These are phyloP conservation scores for Cryptococcus floricola DNA, from an alignment of 1,284 basidiomycete genomes.

Conservation along the genomic window DNA sequence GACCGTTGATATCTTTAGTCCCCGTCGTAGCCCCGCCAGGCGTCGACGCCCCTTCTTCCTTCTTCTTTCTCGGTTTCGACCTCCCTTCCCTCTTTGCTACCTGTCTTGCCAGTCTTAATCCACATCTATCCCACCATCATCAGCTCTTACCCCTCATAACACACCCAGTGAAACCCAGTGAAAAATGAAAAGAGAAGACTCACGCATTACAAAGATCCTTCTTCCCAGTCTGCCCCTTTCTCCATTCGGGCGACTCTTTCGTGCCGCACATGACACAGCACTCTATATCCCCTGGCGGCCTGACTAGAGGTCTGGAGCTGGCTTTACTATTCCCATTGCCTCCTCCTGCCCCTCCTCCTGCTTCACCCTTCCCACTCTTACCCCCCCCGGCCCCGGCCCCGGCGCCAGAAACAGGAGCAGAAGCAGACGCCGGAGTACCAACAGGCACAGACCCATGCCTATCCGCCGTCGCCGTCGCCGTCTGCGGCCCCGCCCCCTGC, in stretches of 20 bases:
- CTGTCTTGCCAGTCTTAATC: slow-evolving; percentile 43
- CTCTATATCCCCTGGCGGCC: slow-evolving; percentile 65
- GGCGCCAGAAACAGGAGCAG: not conserved
- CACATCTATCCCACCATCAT: slow-evolving; percentile 27
- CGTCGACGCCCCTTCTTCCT: slow-evolving; percentile 14
- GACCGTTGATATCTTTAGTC: too few relatives aligned
- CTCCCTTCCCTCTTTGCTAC: slow-evolving; percentile 47
- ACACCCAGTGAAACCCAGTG: not conserved
- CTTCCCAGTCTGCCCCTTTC: slow-evolving; percentile 75
- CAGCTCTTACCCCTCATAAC: not conserved
- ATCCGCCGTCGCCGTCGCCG: too few relatives aligned
- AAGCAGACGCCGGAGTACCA: too few relatives aligned
- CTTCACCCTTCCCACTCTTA: not conserved
- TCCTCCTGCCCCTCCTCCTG: not conserved
- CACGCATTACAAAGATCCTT: slow-evolving; percentile 93
- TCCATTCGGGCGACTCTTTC: slow-evolving; percentile 86
- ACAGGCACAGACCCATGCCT: too few relatives aligned
- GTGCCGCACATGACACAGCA: slow-evolving; percentile 79
- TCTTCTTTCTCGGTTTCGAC: slow-evolving; percentile 45
- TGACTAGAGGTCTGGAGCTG: slow-evolving; percentile 25
- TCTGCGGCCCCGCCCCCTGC: not conserved
- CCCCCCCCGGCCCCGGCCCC: not conserved
- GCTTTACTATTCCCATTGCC: not conserved
- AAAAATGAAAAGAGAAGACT: slow-evolving; percentile 44
- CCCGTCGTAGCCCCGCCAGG: slow-evolving; percentile 18